Evolutionary conservation across 768 basidiomycete genomes (phyloP), one percentile per base, ranked within the genome.

Genomic region (Tricholoma hemisulphureum): DNA sequence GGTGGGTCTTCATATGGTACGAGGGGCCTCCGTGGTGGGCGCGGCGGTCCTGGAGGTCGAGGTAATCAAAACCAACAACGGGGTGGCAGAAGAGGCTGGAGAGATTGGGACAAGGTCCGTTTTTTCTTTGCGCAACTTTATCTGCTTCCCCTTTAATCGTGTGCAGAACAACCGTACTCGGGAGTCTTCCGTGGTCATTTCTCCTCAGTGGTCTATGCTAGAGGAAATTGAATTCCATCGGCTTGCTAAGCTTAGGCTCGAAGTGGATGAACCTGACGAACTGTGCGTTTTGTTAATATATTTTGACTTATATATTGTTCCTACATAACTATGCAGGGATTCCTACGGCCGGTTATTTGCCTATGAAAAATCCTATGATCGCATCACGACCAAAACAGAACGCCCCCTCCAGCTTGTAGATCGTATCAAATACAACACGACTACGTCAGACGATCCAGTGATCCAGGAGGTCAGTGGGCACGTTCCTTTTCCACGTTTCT

Each of bases 181-280:
- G 51, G 96, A 98, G 74, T 89, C 95, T 3, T 95, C 93, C 1
- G 93, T 99, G 57, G 89, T 88, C 23, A 96, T 99, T 65, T 89
- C 89, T 51, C 85, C 91, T 18, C 86, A 89, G 60, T 99, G 97
- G 97, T 75, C 80, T n/a, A 88, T 97, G 83, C 77, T 97, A 49
- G 97, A 99, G 74, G 97, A 99, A 77, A 88, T 99, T 65, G 95
- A 98, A 70, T 98, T 98, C 77, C 84, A 91, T 74, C 87, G 96
- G 53, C 80, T 99, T 57, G 75, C 87, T 11, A 99, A 98, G 74
- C 79, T 98, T 61, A 83, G 92, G 50, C 83, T 99, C n/a, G 93
- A 94, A 56, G 94, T 98, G 18, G 93, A 96, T 63, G 89, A 93
- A 37, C 91, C 88, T 10, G 93, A 97, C 65, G 87, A 93, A 61